Evolutionary conservation across 1,284 basidiomycete species (phyloP).

Genomic region (Hypsizygus ulmarius): DNA sequence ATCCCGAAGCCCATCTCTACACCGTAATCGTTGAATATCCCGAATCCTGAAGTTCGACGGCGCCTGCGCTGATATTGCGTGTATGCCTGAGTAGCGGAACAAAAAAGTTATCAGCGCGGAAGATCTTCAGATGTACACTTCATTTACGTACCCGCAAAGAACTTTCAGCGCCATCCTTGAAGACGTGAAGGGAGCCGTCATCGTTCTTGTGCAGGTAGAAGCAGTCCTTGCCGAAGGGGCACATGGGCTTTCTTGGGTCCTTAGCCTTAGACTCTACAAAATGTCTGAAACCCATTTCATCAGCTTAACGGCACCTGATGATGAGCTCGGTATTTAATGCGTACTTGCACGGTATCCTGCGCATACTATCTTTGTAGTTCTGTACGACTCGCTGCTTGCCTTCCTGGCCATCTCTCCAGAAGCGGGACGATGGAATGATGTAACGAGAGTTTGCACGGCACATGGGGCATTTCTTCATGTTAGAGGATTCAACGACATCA

Average conservation of each 20-base stretch:
- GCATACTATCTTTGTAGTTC: constrained; percentile 69
- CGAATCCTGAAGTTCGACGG: not conserved
- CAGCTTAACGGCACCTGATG: not conserved
- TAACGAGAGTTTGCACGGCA: constrained; percentile 63
- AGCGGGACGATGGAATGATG: constrained; percentile 66
- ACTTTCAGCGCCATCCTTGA: constrained; percentile 50
- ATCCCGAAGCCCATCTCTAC: constrained; percentile 1
- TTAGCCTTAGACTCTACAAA: constrained; percentile 50
- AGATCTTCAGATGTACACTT: not conserved
- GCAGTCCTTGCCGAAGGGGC: constrained; percentile 74
- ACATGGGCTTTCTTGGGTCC: constrained; percentile 44
- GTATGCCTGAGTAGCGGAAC: not conserved
- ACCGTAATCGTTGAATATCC: not conserved
- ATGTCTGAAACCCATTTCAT: constrained; percentile 40
- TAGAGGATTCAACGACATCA: constrained; percentile 51
- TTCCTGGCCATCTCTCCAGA: constrained; percentile 51
- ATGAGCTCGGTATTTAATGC: constrained; percentile 21
- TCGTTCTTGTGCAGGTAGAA: constrained; percentile 67
- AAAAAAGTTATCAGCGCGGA: not conserved
- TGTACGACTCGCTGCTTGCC: constrained; percentile 50
- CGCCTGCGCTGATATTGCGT: not conserved
- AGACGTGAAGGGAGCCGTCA: constrained; percentile 61
- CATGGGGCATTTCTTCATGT: constrained; percentile 72
- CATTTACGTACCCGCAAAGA: constrained; percentile 44
- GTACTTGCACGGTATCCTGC: constrained; percentile 60